Evolutionary conservation across 2,329 filamentous ascomycete species (phyloP).

Genomic region (Beauveria australis): DNA sequence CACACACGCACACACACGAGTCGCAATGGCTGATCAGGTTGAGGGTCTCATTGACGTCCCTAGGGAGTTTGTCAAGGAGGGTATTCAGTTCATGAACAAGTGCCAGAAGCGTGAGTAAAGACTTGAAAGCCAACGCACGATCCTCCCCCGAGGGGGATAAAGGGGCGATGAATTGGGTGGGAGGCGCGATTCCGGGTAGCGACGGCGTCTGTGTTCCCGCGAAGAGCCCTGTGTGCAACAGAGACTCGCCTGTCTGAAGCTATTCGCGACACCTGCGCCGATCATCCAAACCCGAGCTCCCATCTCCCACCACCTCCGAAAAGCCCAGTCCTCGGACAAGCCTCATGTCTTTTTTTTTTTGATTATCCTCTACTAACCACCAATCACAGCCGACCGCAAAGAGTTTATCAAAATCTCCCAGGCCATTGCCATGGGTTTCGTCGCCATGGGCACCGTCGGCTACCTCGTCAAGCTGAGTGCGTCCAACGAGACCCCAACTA

Average conservation of each 20-base stretch:
- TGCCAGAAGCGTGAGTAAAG: constrained; percentile 52
- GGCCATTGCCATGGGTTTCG: constrained; percentile 61
- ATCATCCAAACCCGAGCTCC: not conserved
- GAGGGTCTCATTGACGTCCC: constrained; percentile 64
- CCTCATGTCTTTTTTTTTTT: not conserved
- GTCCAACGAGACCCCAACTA: constrained; percentile 15
- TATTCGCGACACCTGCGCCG: not conserved
- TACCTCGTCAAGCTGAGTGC: constrained; percentile 63
- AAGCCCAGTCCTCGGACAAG: not conserved
- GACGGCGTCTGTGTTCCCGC: not conserved
- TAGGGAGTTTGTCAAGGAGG: constrained; percentile 42
- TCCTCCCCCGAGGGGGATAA: not conserved
- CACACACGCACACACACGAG: constrained; percentile 12
- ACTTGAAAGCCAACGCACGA: not conserved
- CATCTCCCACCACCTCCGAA: not conserved
- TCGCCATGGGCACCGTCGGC: constrained; percentile 63
- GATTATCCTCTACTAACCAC: not conserved
- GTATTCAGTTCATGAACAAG: constrained; percentile 49
- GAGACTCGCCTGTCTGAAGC: not conserved
- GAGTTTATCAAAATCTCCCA: constrained; percentile 39
- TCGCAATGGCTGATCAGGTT: constrained; percentile 23
- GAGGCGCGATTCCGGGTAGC: not conserved
- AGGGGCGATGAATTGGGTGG: not conserved
- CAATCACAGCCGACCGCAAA: constrained; percentile 29
- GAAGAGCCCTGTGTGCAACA: too few relatives aligned